Base-by-base conservation (phyloP, 768 basidiomycete genomes). In the Heimioporus sp. region DNA sequence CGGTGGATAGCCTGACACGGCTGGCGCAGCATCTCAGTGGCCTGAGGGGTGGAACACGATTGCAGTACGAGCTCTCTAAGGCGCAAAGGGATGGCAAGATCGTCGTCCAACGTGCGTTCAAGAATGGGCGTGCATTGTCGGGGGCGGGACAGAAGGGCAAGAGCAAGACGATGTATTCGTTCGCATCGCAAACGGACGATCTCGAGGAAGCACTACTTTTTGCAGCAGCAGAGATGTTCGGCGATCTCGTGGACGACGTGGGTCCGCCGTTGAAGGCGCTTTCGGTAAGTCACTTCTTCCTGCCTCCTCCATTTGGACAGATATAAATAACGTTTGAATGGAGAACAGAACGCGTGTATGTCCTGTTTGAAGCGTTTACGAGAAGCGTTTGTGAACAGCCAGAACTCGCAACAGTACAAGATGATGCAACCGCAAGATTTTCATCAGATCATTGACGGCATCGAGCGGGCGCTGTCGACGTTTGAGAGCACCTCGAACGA, bases 21-120 rank as follows among this genome's bases (percentile, higher is more conserved):
- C 80, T 99, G 5, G 97, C 92, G 1, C 96, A 99, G 64, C 95
- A 98, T 72, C 71, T 99, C 36, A 94, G 87, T 50, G 94, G 96
- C 21, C 73, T 98, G 52, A 73, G 96, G 43, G 85, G 89, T 51
- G 90, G 93, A 2, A 92, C 87, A 8, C 79, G 81, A 32, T 68
- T 98, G 34, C 94, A 98, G 64, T 84, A 87, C 54, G 90, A 95
- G 44, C 68, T 98, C 28, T 81, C 87, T 13, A 80, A 80, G 58
- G 87, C 88, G 2, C 69, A 76, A 40, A 55, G 71, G 6, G 73
- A 76, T 4, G 77, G 74, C n/a, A 79, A 71, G 49, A 44, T 78
- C n/a, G 58, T 70, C 12, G 49, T 78, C 28, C 62, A 57, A 48
- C 65, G 61, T 15, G 13, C 52, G 42, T 41, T 38, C 6, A 48